phyloP scores from a whole-genome alignment of 441 rosid species.

The Jatropha multifida region DNA sequence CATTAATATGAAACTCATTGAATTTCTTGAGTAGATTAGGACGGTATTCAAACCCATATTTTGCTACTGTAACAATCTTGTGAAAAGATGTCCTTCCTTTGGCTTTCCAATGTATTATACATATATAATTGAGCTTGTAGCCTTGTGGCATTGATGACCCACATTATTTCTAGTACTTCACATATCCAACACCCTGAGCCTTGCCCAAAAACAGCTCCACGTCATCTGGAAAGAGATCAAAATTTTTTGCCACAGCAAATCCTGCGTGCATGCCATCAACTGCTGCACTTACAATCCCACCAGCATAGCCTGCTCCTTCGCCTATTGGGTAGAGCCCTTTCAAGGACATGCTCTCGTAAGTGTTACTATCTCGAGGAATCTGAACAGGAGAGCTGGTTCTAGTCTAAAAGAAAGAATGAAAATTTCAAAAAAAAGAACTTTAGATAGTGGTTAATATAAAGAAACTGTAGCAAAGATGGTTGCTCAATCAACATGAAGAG shows the following conservation, averaged over 20 bases:
- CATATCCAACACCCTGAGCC: slow-evolving; percentile 55
- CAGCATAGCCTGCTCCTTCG: slow-evolving; percentile 99
- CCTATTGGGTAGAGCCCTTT: slow-evolving; percentile 89
- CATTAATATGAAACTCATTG: not conserved
- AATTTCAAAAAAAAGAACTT: slow-evolving; percentile 1
- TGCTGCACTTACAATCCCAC: slow-evolving; percentile 97
- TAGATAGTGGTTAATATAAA: slow-evolving; percentile 2
- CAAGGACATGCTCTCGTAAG: slow-evolving; percentile 70
- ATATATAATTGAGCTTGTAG: not conserved
- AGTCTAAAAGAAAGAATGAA: slow-evolving; percentile 47
- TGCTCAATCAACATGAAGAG: slow-evolving; percentile 1
- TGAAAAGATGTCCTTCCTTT: not conserved
- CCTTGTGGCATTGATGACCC: not conserved
- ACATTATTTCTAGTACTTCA: slow-evolving; percentile 41
- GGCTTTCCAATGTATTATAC: not conserved
- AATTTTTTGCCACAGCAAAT: slow-evolving; percentile 72
- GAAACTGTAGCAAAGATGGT: not conserved
- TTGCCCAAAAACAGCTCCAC: slow-evolving; percentile 66
- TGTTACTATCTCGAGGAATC: slow-evolving; percentile 63
- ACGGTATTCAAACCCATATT: not conserved
- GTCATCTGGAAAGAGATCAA: slow-evolving; percentile 50
- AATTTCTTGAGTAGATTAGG: not conserved
- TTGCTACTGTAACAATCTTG: not conserved
- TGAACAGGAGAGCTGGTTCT: slow-evolving; percentile 90
- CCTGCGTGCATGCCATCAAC: slow-evolving; percentile 91